phyloP scores from a whole-genome alignment of 2,329 filamentous ascomycete species.

The Parafenestella ontariensis region DNA sequence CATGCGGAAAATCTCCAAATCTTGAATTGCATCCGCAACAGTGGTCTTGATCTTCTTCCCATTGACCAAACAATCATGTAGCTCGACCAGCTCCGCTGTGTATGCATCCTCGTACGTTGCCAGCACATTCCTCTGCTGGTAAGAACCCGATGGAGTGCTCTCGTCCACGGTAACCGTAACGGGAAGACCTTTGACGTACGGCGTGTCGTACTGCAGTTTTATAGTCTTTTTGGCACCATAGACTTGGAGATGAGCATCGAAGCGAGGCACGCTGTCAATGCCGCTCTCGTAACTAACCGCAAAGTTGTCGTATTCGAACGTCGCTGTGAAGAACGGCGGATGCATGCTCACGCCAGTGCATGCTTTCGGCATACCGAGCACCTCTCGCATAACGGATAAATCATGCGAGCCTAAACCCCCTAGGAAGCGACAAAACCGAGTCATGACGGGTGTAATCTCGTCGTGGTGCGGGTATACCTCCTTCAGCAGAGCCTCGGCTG shows the following conservation, averaged over 20 bases:
- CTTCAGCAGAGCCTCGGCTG: background rate
- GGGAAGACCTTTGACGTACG: conserved; percentile 63
- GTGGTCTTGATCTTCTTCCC: conserved; percentile 53
- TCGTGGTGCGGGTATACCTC: background rate
- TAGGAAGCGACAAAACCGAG: conserved; percentile 26
- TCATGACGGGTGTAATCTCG: conserved; percentile 11
- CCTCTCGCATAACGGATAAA: conserved; percentile 62
- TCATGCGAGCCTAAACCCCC: conserved; percentile 62
- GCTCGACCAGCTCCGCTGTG: conserved; percentile 47
- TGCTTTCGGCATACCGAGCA: conserved; percentile 51
- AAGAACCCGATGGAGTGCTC: conserved; percentile 19
- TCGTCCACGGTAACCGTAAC: conserved; percentile 37
- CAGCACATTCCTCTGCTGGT: conserved; percentile 50
- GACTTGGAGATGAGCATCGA: conserved; percentile 62
- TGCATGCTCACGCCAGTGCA: conserved; percentile 43
- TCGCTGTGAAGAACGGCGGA: conserved; percentile 8
- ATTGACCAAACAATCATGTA: conserved; percentile 42
- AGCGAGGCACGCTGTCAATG: conserved; percentile 59
- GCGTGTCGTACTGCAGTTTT: conserved; percentile 63
- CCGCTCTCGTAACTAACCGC: conserved; percentile 65
- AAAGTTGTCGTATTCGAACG: conserved; percentile 47
- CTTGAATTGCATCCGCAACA: conserved; percentile 51
- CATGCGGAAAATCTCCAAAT: conserved; percentile 51
- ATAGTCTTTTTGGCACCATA: conserved; percentile 64
- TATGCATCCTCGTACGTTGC: conserved; percentile 59